Evolutionary conservation across 2,329 filamentous ascomycete species (phyloP).

Genomic region (Fusarium clavum): DNA sequence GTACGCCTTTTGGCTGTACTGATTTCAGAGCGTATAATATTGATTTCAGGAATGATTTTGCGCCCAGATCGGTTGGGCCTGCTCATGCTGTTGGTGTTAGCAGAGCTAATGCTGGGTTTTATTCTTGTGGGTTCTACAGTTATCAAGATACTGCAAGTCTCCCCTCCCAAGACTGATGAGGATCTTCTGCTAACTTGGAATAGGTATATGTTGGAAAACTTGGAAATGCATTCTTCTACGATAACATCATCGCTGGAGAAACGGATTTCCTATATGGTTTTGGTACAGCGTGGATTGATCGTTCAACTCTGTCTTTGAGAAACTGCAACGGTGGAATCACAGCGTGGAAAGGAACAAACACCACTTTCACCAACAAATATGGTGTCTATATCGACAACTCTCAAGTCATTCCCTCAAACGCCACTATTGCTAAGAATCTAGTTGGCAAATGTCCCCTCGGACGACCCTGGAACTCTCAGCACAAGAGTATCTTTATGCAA

Average conservation of each 20-base stretch:
- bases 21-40: slow-evolving; percentile 76
- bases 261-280: slow-evolving; percentile 78
- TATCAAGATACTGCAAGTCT: slow-evolving; percentile 72
- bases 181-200: slow-evolving; percentile 11
- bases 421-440: slow-evolving; percentile 51
- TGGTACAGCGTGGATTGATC: slow-evolving; percentile 71
- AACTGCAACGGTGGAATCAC: slow-evolving; percentile 74
- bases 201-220: slow-evolving; percentile 74
- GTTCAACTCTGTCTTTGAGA: slow-evolving; percentile 65
- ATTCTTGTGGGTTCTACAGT: slow-evolving; percentile 73
- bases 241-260: slow-evolving; percentile 70
- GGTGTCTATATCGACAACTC: slow-evolving; percentile 72
- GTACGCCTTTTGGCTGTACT: slow-evolving; percentile 71
- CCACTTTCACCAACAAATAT: slow-evolving; percentile 74
- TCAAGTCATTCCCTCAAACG: slow-evolving; percentile 66
- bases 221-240: slow-evolving; percentile 73
- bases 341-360: slow-evolving; percentile 74
- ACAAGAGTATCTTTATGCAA: slow-evolving; percentile 67
- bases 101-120: slow-evolving; percentile 74
- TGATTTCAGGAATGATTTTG: slow-evolving; percentile 71
- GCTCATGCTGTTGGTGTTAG: slow-evolving; percentile 70
- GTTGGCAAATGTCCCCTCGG: slow-evolving; percentile 66
- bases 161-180: rapidly evolving
- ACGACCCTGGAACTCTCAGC: slow-evolving; percentile 70
- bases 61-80: slow-evolving; percentile 63